phyloP scores from a whole-genome alignment of 2,329 filamentous ascomycete genomes.

The Tolypocladium cylindrosporum region DNA sequence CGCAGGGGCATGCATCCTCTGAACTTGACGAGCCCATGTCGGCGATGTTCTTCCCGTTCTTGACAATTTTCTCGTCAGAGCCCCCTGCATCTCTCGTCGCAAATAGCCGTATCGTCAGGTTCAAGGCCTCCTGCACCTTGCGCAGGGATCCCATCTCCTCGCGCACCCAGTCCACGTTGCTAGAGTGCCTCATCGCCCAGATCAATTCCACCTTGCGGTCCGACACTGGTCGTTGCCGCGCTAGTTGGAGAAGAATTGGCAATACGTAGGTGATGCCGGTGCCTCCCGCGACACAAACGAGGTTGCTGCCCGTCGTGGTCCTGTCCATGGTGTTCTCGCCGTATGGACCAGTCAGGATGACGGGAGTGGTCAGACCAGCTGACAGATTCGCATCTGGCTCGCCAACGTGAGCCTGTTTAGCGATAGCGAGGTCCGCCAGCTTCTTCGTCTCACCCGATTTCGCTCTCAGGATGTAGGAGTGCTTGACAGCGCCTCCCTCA shows the following conservation, averaged over 20 bases:
- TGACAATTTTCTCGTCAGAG: constrained; percentile 5
- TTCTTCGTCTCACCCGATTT: constrained; percentile 50
- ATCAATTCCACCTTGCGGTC: constrained; percentile 48
- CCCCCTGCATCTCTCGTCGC: constrained; percentile 40
- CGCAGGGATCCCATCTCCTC: constrained; percentile 43
- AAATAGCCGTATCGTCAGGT: constrained; percentile 45
- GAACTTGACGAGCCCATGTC: constrained; percentile 15
- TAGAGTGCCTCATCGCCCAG: constrained; percentile 49
- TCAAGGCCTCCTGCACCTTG: constrained; percentile 21
- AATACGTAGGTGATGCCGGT: constrained; percentile 30
- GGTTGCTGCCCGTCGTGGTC: constrained; percentile 28
- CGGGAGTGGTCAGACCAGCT: constrained; percentile 30
- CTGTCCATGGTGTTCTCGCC: constrained; percentile 38
- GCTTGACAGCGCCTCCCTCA: constrained; percentile 28
- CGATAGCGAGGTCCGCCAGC: constrained; percentile 34
- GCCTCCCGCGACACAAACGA: constrained; percentile 29
- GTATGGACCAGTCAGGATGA: constrained; percentile 56
- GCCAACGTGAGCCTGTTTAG: constrained; percentile 20
- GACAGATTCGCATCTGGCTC: constrained; percentile 1
- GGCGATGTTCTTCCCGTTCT: constrained; percentile 6
- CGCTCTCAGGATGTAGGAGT: constrained; percentile 48
- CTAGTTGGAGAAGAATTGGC: constrained; percentile 22
- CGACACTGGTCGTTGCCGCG: constrained; percentile 30
- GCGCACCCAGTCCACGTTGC: constrained; percentile 48
- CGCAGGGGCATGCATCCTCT: constrained; percentile 14